Evolutionary conservation across 768 basidiomycete genomes (phyloP).

Genomic region (Lentinula aciculospora): DNA sequence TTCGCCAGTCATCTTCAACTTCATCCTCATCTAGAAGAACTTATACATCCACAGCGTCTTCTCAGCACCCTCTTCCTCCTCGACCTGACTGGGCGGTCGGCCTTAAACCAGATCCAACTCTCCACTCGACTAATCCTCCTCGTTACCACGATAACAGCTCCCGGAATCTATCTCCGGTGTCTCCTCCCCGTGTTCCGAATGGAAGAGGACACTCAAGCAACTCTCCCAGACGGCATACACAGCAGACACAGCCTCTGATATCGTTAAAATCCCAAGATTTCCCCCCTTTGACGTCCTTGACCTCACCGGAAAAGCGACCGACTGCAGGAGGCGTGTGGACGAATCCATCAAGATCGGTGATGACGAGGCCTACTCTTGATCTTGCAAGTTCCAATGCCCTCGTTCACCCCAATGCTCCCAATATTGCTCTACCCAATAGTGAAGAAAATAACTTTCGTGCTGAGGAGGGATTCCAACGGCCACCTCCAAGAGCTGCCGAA

Average conservation of each 20-base stretch:
- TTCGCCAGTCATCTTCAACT: constrained; percentile 62
- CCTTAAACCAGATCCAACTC: constrained; percentile 67
- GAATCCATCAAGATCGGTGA: constrained; percentile 51
- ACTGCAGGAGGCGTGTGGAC: constrained; percentile 67
- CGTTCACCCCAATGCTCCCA: constrained; percentile 26
- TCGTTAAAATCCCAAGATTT: constrained; percentile 61
- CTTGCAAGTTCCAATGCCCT: constrained; percentile 18
- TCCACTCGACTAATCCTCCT: constrained; percentile 49
- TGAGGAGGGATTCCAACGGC: constrained; percentile 46
- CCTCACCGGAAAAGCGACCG: constrained; percentile 48
- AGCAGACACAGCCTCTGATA: constrained; percentile 26
- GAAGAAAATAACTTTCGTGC: constrained; percentile 18
- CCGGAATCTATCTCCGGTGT: constrained; percentile 36
- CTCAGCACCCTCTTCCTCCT: constrained; percentile 73
- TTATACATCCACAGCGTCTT: constrained; percentile 65
- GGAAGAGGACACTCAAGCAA: constrained; percentile 26
- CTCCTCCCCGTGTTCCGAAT: constrained; percentile 30
- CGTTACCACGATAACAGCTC: constrained; percentile 43
- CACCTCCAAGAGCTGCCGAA: constrained; percentile 38
- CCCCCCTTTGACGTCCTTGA: constrained; percentile 54
- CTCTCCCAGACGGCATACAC: constrained; percentile 19
- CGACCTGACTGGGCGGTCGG: constrained; percentile 90
- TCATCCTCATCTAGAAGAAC: constrained; percentile 79
- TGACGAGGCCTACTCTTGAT: constrained; percentile 29
- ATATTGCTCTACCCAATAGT: constrained; percentile 12